Evolutionary conservation across 2,329 filamentous ascomycete genomes (phyloP), one percentile per base, ranked within the genome.

Genomic region (Spiromastix sp.): DNA sequence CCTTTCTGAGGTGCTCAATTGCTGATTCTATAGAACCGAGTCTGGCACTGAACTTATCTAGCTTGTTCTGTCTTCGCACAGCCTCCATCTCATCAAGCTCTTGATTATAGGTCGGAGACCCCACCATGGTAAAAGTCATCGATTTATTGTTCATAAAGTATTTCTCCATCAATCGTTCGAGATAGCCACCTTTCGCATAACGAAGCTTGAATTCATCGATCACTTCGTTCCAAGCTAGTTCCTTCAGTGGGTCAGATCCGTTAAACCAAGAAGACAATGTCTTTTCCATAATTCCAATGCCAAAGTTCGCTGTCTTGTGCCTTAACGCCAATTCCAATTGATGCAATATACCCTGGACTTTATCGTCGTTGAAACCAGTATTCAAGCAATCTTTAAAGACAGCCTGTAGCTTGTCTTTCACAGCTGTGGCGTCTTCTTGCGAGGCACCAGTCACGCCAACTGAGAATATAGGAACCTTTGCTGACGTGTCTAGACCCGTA

Each of bases 251-350:
- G 55, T 96, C 85, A 3, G 86, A 78, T 4, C 89, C 91, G 38
- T 91, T 93, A 61, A 98, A 96, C 91, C 91, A 98, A 40, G 82
- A 80, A 2, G 85, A 81, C 54, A 93, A 84, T 5, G 95, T 70
- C 27, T 89, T 77, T 48, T 94, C 85, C 59, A 98, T 76, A 35
- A 96, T 74, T 12, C 80, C 79, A 70, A 95, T 85, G 10, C 91
- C 91, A 53, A 98, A 98, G 50, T 82, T 86, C 36, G 91, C 85
- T 1, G 86, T 95, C 68, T 96, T 96, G 64, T 98, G 86, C 63
- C 95, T 95, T 32, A 96, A 64, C 0, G 79, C 73, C n/a, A 98
- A 71, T 55, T 98, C 91, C 3, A 96, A 64, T 57, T 96, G 89
- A 57, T 98, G 91, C 36, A 98, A 70, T 43, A 93, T 82, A 2